Evolutionary conservation across 2,329 filamentous ascomycete genomes (phyloP).

Genomic region (Pyricularia pennisetigena): DNA sequence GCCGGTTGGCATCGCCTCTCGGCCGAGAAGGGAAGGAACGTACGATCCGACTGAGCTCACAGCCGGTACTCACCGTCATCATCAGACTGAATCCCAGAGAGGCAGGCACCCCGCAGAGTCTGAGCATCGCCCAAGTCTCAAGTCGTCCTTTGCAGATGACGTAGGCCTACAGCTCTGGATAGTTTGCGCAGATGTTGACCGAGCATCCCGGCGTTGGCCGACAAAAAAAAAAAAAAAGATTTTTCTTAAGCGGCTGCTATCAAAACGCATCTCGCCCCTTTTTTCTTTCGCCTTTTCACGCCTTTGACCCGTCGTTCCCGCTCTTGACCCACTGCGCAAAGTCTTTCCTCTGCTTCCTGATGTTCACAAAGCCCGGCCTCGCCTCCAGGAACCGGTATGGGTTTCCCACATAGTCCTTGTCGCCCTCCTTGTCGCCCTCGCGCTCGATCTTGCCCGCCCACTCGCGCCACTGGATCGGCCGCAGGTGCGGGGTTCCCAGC

Average conservation of each 20-base stretch:
- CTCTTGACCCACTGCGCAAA: conserved; percentile 65
- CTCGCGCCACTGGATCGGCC: conserved; percentile 74
- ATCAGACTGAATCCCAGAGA: neutral
- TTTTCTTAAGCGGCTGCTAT: neutral
- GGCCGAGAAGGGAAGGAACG: neutral
- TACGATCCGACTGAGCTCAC: neutral
- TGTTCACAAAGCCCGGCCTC: conserved; percentile 76
- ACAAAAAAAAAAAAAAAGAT: neutral
- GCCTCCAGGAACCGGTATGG: conserved; percentile 74
- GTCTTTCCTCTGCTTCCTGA: conserved; percentile 68
- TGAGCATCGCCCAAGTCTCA: neutral
- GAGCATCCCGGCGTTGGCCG: neutral
- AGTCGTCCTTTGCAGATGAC: neutral
- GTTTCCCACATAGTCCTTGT: conserved; percentile 64
- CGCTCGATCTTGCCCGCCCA: conserved; percentile 82
- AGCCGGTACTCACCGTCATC: neutral
- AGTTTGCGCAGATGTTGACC: neutral
- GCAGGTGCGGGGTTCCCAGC: conserved; percentile 62
- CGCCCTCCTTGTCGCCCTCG: conserved; percentile 46
- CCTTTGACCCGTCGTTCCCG: conserved; percentile 8
- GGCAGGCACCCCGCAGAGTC: neutral
- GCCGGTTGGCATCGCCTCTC: neutral
- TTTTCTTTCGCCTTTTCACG: neutral
- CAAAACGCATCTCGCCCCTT: neutral
- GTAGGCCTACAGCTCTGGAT: neutral